phyloP scores from a whole-genome alignment of 129 eudicot genomes.

The Silybum marianum region DNA sequence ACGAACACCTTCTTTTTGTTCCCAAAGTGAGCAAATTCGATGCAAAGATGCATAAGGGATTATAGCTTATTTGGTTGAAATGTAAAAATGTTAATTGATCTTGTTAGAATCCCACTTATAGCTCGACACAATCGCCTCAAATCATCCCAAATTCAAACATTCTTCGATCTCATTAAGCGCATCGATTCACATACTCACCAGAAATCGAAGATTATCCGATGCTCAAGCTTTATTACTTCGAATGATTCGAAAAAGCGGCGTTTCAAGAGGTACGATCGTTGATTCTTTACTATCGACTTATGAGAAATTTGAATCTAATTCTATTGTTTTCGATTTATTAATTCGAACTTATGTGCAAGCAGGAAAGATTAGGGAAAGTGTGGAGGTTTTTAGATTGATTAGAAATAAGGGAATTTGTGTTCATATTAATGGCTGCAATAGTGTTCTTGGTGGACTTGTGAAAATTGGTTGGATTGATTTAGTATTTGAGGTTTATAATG shows the following conservation, averaged over 20 bases:
- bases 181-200: conserved; percentile 49
- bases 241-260: conserved; percentile 64
- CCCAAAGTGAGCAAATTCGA: neutral
- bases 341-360: conserved; percentile 84
- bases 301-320: conserved; percentile 41
- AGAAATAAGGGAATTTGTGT: conserved; percentile 45
- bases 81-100: no score
- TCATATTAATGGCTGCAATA: conserved; percentile 57
- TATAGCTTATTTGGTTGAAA: neutral
- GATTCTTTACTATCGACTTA: conserved; percentile 49
- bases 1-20: neutral
- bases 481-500: conserved; percentile 62
- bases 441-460: conserved; percentile 86
- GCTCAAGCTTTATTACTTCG: conserved; percentile 70
- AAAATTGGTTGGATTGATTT: conserved; percentile 80
- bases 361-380: conserved; percentile 75
- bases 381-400: conserved; percentile 55
- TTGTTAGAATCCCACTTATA: no score
- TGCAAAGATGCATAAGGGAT: neutral
- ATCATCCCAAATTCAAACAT: conserved; percentile 56
- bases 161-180: conserved; percentile 53
- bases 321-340: conserved; percentile 68
- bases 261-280: conserved; percentile 52
- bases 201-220: conserved; percentile 47
- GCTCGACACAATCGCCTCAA: conserved; percentile 44